A percentile compares a stretch with the other conserved stretches of the same genome.
phyloP scores from a whole-genome alignment of 1,139 yeast genomes.

The Yamadazyma blattariae region DNA sequence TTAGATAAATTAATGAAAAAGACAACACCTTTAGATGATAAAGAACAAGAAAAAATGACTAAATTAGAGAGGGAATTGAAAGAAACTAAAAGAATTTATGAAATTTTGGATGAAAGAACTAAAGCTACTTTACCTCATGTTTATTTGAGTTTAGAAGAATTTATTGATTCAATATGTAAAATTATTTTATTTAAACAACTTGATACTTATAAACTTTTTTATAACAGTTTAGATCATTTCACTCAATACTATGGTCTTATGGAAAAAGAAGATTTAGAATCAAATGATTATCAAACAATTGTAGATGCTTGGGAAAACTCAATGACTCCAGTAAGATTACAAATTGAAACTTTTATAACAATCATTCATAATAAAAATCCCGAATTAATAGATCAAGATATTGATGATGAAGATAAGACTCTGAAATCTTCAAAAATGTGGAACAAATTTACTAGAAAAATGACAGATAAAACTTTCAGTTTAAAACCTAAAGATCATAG shows the following conservation, averaged over 20 bases:
- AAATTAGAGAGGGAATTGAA: conserved; percentile 27
- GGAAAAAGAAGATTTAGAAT: conserved; percentile 7
- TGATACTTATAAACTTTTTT: conserved; percentile 27
- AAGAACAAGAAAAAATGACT: conserved; percentile 34
- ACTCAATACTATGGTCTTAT: conserved; percentile 38
- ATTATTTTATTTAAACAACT: conserved; percentile 31
- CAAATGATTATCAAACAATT: conserved; percentile 22
- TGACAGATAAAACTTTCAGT: conserved; percentile 22
- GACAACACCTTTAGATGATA: conserved; percentile 32
- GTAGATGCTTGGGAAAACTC: conserved; percentile 33
- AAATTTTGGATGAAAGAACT: conserved; percentile 37
- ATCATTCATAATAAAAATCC: conserved; percentile 31
- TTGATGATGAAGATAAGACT: conserved; percentile 27
- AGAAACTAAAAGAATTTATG: conserved; percentile 28
- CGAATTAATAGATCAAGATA: conserved; percentile 27
- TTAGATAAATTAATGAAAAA: conserved; percentile 44
- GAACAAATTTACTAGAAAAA: conserved; percentile 24
- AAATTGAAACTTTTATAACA: conserved; percentile 35
- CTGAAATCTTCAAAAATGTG: conserved; percentile 24
- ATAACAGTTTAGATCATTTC: conserved; percentile 28
- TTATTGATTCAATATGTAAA: conserved; percentile 41
- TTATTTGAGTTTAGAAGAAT: conserved; percentile 48
- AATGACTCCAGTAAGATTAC: conserved; percentile 28
- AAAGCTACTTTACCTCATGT: conserved; percentile 45
- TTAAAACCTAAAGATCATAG: conserved; percentile 26